phyloP scores from a whole-genome alignment of 2,329 filamentous ascomycete species.

The Macrophomina pseudophaseolina region DNA sequence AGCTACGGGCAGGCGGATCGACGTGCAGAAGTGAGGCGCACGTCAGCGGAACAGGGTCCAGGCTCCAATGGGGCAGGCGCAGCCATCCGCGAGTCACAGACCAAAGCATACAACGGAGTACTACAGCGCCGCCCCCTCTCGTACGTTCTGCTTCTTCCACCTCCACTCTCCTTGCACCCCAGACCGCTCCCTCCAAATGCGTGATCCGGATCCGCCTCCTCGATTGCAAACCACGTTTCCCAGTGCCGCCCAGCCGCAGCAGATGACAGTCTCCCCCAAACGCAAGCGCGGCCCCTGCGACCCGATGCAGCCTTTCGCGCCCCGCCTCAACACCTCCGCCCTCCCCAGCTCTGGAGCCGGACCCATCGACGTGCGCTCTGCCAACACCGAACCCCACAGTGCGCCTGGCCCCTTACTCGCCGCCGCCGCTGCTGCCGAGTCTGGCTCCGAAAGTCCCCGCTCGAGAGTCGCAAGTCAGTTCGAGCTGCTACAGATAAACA shows the following conservation, averaged over 20 bases:
- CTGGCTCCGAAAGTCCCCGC: slow-evolving; percentile 24
- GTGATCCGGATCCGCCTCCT: slow-evolving; percentile 6
- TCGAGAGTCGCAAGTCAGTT: slow-evolving; percentile 21
- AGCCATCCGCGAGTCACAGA: slow-evolving; percentile 12
- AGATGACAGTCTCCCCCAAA: slow-evolving; percentile 25
- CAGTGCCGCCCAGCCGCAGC: background rate
- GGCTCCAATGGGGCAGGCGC: slow-evolving; percentile 11
- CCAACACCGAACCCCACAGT: slow-evolving; percentile 22
- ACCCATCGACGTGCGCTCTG: slow-evolving; percentile 10
- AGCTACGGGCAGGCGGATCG: slow-evolving; percentile 15
- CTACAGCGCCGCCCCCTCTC: slow-evolving; percentile 14
- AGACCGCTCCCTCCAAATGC: slow-evolving; percentile 6
- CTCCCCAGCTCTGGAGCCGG: slow-evolving; percentile 12
- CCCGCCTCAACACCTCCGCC: slow-evolving; percentile 27
- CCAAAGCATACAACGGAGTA: background rate
- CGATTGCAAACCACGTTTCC: slow-evolving; percentile 6
- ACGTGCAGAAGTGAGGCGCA: slow-evolving; percentile 23
- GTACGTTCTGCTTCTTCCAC: background rate
- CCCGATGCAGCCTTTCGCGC: slow-evolving; percentile 26
- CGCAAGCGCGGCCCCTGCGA: slow-evolving; percentile 27
- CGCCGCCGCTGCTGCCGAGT: background rate
- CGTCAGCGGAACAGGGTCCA: slow-evolving; percentile 22
- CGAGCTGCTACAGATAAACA: slow-evolving; percentile 17
- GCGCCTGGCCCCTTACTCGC: slow-evolving; percentile 4
- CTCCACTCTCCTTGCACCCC: background rate